phyloP scores from a whole-genome alignment of 306 rosid genomes.

The Cucurbita moschata region DNA sequence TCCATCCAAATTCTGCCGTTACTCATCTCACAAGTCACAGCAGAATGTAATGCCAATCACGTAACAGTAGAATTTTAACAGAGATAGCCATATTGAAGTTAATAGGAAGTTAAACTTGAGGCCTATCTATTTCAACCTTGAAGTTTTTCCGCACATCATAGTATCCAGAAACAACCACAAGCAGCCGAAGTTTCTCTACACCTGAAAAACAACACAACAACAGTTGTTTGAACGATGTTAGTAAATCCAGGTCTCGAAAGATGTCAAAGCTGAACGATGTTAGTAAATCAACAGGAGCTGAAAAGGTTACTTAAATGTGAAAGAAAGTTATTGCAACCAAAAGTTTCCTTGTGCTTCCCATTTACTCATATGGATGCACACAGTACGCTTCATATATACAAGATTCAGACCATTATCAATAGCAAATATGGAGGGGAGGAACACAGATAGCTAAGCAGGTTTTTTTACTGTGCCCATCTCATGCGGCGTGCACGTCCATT shows the following conservation, averaged over 20 bases:
- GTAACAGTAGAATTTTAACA: not conserved
- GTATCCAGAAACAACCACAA: conserved; percentile 61
- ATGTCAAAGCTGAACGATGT: not conserved
- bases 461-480: not conserved
- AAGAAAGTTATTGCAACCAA: not conserved
- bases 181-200: conserved; percentile 48
- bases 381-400: not conserved
- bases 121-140: conserved; percentile 37
- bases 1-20: not conserved
- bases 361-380: not conserved
- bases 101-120: not conserved
- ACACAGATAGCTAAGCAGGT: not conserved
- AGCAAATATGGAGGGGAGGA: not conserved
- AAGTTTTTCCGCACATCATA: conserved; percentile 43
- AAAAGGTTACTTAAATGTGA: not conserved
- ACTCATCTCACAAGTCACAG: not conserved
- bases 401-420: not conserved
- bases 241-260: not conserved
- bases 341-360: not conserved
- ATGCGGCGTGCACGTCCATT: not conserved
- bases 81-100: not conserved
- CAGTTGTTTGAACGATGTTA: not conserved
- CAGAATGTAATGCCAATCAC: not conserved
- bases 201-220: conserved; percentile 21
- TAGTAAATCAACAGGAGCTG: not conserved